Percentiles rank a stretch among this genome's conserved stretches.
These are phyloP conservation scores for Hymenoscyphus scutula DNA, from an alignment of 2,329 filamentous ascomycete genomes.

Conservation along the genomic window DNA sequence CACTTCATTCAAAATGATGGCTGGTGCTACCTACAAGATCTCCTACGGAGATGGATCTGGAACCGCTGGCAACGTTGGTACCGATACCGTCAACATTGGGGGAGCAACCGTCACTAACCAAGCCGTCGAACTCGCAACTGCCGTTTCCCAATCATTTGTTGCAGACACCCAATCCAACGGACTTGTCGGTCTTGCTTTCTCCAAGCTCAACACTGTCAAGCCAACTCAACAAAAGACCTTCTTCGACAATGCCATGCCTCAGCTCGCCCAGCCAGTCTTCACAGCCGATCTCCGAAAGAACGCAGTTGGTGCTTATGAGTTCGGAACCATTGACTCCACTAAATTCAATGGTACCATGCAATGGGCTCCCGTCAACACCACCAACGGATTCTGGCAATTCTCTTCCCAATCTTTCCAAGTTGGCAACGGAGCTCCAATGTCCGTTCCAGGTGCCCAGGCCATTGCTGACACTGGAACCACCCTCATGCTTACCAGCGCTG, in stretches of 20 bases:
- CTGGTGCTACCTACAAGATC: constrained; percentile 36
- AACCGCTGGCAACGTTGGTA: constrained; percentile 38
- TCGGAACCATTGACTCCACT: constrained; percentile 52
- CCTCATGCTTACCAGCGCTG: constrained; percentile 39
- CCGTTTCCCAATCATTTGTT: constrained; percentile 37
- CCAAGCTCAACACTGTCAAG: constrained; percentile 38
- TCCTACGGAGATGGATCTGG: constrained; percentile 41
- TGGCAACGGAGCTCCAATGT: constrained; percentile 51
- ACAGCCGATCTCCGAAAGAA: constrained; percentile 52
- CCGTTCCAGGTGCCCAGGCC: constrained; percentile 53
- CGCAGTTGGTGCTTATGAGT: constrained; percentile 50
- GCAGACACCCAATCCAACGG: constrained; percentile 48
- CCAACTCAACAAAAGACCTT: constrained; percentile 37
- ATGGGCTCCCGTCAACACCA: constrained; percentile 49
- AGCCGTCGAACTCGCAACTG: constrained; percentile 37
- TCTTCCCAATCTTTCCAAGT: constrained; percentile 49
- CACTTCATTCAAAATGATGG: constrained; percentile 29
- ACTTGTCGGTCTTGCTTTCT: constrained; percentile 58
- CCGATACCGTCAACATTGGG: constrained; percentile 38
- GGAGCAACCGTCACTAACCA: constrained; percentile 36
- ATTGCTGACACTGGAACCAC: constrained; percentile 46
- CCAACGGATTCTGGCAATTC: constrained; percentile 56
- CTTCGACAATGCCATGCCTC: constrained; percentile 36
- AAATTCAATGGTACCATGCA: constrained; percentile 54
- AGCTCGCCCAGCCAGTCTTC: constrained; percentile 53